Base-by-base conservation (phyloP, 331 rosid species). In the Malus hybrid region DNA sequence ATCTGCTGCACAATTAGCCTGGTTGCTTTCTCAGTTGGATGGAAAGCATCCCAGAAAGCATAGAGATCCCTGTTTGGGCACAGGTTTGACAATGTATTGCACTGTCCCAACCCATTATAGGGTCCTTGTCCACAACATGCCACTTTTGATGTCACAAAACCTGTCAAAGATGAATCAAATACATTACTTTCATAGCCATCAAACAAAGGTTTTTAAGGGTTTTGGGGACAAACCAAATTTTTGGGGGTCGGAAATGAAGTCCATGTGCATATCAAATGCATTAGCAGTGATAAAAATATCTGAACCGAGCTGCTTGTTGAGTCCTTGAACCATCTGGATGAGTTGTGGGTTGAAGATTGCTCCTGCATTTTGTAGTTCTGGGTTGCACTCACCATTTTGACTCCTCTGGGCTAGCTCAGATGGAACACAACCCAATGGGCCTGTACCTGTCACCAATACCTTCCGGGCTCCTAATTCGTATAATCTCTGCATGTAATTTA, bases 51-150 rank as follows among this genome's bases (percentile, higher is more conserved):
- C 89, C 93, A 85, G 66, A 87, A 89, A 10, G 79, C 85, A 12
- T 85, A 89, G 2, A 56, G 20, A 32, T 76, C 72, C 30, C 89
- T 81, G 53, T 89, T 69, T 18, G 88, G 82, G 70, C 93, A 89
- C 20, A 89, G 33, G 55, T 68, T 83, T 19, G 91, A 84, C 7
- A 70, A 7, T 0, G 68, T 14, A 6, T 55, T 87, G 76, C 93
- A 89, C 24, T 18, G 4, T 72, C 91, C 93, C 24, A 83, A 0
- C 52, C 87, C 93, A 63, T 87, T 85, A 81, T 76, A 86, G 15
- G 84, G 86, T 12, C 93, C 93, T 85, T 85, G 89, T 0, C 89
- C 93, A 42, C 91, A 85, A 74, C 93, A 89, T 30, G 89, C 88
- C 30, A 81, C 69, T 53, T 85, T 83, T 26, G 89, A 81, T 26